Base-by-base conservation (phyloP, 2,329 filamentous ascomycete species). In the Ascochyta koolunga region DNA sequence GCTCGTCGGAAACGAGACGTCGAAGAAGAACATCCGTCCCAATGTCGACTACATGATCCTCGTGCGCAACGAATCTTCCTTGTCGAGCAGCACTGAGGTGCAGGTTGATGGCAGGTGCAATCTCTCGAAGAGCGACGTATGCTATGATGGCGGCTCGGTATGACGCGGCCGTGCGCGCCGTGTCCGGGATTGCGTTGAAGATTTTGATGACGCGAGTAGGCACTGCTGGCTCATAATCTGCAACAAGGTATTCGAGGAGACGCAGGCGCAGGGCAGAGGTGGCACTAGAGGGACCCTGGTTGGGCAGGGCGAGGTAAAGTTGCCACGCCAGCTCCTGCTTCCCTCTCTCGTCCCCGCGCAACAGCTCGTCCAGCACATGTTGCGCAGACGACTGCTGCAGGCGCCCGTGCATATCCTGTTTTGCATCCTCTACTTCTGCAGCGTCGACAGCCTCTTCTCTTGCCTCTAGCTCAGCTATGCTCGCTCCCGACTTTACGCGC, bases 61-160 rank as follows among this genome's bases (percentile, higher is more conserved):
- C 47, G 10, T 50, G 22, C 11, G 51, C 42, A 16, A 41, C 31
- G 19, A 54, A 54, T 25, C 31, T n/a, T 4, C 18, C 45, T 10
- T 15, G 24, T 6, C 10, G 9, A 10, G 45, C 45, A 10, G 51
- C 51, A 5, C 8, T 1, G 19, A 24, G 29, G 50, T 79, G 78
- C n/a, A 82, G 61, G 13, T 63, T 50, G 10, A 76, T 68, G 10
- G 79, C 73, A 4, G 64, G 61, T 2, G 73, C 72, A 13, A 76
- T 54, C 53, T 77, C 69, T 18, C 73, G 66, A 15, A 79, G 67
- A n/a, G 61, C 66, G 22, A 83, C 58, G 54, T 79, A 76, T 19
- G 82, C 77, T 37, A 71, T 70, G 19, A 80, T 75, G 22, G 78
- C 74, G 35, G 73, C 65, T 45, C 74, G 64, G 63, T 83, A 85